Base-by-base conservation (phyloP, 1,139 yeast species). In the Yamadazyma siamensis region DNA sequence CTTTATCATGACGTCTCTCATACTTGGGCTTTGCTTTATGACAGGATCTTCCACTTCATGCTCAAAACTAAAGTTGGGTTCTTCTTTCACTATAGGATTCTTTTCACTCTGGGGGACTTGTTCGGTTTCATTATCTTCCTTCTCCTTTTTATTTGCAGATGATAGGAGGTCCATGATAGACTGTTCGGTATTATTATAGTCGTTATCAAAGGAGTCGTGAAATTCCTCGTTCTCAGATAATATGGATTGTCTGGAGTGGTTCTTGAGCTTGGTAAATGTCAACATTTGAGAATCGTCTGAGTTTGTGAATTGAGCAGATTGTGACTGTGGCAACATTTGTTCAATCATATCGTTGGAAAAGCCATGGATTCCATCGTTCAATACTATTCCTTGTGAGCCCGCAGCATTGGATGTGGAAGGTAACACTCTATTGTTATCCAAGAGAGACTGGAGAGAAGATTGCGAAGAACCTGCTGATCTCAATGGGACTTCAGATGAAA, bases 331-430 rank as follows among this genome's bases (percentile, higher is more conserved):
- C 13, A 65, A 50, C 32, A 65, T 50, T 29, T 55, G 46, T 30
- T 56, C 65, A 8, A 67, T 70, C 30, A 62, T 34, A 19, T 57
- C 56, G 39, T 66, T 70, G 1, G 71, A 50, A 32, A 67, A 61
- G 1, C 74, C 74, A 37, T 63, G 65, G 18, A 68, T 63, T 8
- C 75, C 75, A 41, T 67, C 72, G 38, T 62, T 63, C 33, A 68
- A 48, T 34, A 57, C 54, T 3, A 65, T 41, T 3, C 73, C 72
- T 20, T 48, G 52, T 15, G 50, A 46, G 2, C 39, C 37, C 10
- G 46, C 47, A 11, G 50, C 49, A 7, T 41, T 39, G 16, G 32
- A 24, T 4, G n/a, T 25, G 2, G 67, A 58, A 10, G 54, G 50
- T 28, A 68, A 53, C 6, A 46, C 40, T 28, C 73, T 47, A 40